Conservation (phyloP, 2,329 filamentous ascomycete genomes). For the Botryosphaeria agaves region DNA sequence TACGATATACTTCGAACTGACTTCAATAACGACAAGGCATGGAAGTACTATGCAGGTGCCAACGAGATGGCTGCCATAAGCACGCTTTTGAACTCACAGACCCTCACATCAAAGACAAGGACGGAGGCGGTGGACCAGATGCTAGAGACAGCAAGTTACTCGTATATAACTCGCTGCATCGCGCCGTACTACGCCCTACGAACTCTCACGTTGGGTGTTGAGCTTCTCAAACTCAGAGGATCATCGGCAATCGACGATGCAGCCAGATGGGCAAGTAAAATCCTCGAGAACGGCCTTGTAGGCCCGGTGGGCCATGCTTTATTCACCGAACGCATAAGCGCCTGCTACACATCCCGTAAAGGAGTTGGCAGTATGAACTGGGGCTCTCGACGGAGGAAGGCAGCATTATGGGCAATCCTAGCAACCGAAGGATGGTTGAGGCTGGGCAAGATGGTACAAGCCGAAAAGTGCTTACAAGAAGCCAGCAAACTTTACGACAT, state of each 20-base stretch:
- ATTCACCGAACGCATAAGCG: constrained; percentile 68
- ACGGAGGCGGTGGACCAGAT: constrained; percentile 70
- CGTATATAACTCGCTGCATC: constrained; percentile 72
- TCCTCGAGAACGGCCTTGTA: constrained; percentile 62
- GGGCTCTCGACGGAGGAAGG: constrained; percentile 64
- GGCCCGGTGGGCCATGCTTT: constrained; percentile 65
- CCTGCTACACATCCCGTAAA: constrained; percentile 62
- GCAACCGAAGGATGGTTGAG: constrained; percentile 72
- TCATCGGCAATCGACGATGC: constrained; percentile 72
- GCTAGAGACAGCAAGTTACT: constrained; percentile 82
- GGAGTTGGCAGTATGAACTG: constrained; percentile 47
- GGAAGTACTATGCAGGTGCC: constrained; percentile 83
- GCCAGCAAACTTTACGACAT: constrained; percentile 38
- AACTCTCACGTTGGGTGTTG: constrained; percentile 56
- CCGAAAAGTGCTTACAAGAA: constrained; percentile 59
- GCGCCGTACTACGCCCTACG: constrained; percentile 67
- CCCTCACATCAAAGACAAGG: constrained; percentile 55
- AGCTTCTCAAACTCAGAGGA: constrained; percentile 67
- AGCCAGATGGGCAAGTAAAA: constrained; percentile 63
- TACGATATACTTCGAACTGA: constrained; percentile 83
- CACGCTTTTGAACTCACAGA: constrained; percentile 58
- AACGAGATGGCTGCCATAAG: constrained; percentile 91
- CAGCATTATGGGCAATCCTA: constrained; percentile 74
- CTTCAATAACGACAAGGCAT: constrained; percentile 90
- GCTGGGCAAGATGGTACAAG: constrained; percentile 59